Evolutionary conservation across 2,329 filamentous ascomycete species (phyloP).

Genomic region (Hirsutella minnesotensis): DNA sequence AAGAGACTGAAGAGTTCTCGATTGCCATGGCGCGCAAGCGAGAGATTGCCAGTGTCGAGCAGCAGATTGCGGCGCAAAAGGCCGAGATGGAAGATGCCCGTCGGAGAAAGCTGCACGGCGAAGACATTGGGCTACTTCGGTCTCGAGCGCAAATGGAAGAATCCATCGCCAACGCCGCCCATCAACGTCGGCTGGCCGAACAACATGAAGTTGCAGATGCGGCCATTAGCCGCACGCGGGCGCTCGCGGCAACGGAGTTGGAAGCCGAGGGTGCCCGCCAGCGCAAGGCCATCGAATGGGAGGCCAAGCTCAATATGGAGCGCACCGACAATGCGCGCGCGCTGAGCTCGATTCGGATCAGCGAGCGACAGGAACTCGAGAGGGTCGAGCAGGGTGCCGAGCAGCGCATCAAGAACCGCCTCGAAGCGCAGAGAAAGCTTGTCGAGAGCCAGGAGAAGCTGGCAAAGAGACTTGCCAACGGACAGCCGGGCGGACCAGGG

Average conservation of each 20-base stretch:
- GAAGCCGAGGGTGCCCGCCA: constrained; percentile 32
- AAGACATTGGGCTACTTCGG: constrained; percentile 31
- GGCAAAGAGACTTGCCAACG: constrained; percentile 32
- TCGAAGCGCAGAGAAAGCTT: constrained; percentile 40
- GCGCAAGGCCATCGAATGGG: constrained; percentile 35
- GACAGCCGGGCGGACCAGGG: constrained; percentile 5
- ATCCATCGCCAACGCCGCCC: constrained; percentile 17
- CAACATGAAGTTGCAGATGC: constrained; percentile 35
- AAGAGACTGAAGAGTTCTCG: constrained; percentile 37
- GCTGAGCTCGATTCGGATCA: constrained; percentile 34
- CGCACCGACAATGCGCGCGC: constrained; percentile 36
- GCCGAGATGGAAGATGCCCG: constrained; percentile 40
- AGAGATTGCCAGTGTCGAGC: constrained; percentile 39
- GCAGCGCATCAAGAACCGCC: constrained; percentile 28
- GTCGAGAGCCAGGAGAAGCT: constrained; percentile 34
- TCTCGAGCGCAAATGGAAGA: constrained; percentile 37
- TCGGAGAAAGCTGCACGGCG: constrained; percentile 29
- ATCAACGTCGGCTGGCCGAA: constrained; percentile 28
- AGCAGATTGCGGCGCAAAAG: constrained; percentile 35
- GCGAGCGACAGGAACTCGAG: constrained; percentile 40
- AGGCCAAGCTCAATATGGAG: constrained; percentile 31
- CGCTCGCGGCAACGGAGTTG: constrained; percentile 34
- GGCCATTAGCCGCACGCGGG: constrained; percentile 28
- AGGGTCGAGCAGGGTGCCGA: constrained; percentile 34
- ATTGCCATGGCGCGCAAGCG: constrained; percentile 34